These are phyloP conservation scores for Candida easanensis DNA, from an alignment of 805 yeast species.

Conservation along the genomic window DNA sequence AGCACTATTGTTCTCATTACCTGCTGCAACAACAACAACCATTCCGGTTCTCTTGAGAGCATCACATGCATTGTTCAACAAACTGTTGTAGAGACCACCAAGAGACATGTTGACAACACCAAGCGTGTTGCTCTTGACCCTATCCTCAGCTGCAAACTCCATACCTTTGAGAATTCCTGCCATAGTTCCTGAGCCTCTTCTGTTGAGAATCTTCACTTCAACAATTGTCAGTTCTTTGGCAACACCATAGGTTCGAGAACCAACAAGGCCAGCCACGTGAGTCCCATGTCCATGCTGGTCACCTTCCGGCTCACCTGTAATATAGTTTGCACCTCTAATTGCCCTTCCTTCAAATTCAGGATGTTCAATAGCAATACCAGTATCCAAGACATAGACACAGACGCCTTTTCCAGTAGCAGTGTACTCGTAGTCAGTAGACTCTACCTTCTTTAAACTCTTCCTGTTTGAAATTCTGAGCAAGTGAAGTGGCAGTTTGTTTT, in stretches of 20 bases:
- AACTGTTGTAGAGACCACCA: conserved; percentile 64
- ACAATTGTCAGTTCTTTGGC: conserved; percentile 68
- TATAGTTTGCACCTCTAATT: conserved; percentile 54
- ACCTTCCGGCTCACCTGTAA: conserved; percentile 46
- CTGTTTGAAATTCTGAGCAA: conserved; percentile 56
- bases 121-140: conserved; percentile 31
- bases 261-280: conserved; percentile 88
- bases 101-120: conserved; percentile 79
- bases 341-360: conserved; percentile 66
- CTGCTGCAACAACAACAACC: conserved; percentile 79
- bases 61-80: conserved; percentile 70
- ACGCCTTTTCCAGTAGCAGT: conserved; percentile 56
- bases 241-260: conserved; percentile 76
- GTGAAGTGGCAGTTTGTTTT: conserved; percentile 56
- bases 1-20: conserved; percentile 74
- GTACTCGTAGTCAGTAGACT: conserved; percentile 37
- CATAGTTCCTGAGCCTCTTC: conserved; percentile 63
- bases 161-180: conserved; percentile 60
- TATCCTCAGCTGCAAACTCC: conserved; percentile 63
- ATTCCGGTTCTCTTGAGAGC: conserved; percentile 73
- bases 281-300: conserved; percentile 90
- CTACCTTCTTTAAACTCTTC: conserved; percentile 15
- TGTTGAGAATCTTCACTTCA: conserved; percentile 68
- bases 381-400: conserved; percentile 75
- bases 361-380: conserved; percentile 64